Evolutionary conservation across 2,329 filamentous ascomycete genomes (phyloP).

Genomic region (Nectriaceae sp.): DNA sequence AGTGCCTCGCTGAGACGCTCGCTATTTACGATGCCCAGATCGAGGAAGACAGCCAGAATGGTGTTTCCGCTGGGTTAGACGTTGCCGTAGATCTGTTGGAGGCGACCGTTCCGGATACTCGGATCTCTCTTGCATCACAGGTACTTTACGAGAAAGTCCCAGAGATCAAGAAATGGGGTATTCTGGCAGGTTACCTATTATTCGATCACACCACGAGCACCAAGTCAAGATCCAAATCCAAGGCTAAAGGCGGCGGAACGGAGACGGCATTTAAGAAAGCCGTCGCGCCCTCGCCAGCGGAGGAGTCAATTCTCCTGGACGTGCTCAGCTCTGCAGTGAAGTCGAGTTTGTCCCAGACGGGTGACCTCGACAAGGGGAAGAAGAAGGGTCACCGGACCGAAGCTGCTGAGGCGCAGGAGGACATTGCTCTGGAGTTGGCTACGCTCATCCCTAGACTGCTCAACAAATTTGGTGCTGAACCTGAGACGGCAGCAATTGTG

Average conservation of each 20-base stretch:
- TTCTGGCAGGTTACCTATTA: constrained; percentile 84
- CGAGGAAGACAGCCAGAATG: constrained; percentile 54
- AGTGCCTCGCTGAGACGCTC: constrained; percentile 83
- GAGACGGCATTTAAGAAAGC: constrained; percentile 68
- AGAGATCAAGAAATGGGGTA: constrained; percentile 84
- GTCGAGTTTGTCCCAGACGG: constrained; percentile 65
- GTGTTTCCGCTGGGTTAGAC: constrained; percentile 48
- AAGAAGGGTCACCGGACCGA: constrained; percentile 62
- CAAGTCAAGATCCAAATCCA: constrained; percentile 52
- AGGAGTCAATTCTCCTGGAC: constrained; percentile 85
- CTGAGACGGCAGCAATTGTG: constrained; percentile 82
- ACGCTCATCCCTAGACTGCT: constrained; percentile 80
- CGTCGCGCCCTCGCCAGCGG: constrained; percentile 71
- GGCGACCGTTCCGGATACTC: constrained; percentile 69
- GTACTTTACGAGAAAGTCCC: constrained; percentile 80
- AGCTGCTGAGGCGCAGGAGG: constrained; percentile 72
- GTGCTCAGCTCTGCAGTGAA: constrained; percentile 83
- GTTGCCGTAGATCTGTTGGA: constrained; percentile 59
- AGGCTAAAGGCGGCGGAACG: constrained; percentile 51
- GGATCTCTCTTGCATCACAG: constrained; percentile 84
- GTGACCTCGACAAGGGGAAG: constrained; percentile 64
- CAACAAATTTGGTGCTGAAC: constrained; percentile 90
- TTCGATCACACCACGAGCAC: constrained; percentile 80
- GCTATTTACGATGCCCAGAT: constrained; percentile 77
- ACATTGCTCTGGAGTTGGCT: constrained; percentile 76